A percentile compares a stretch with the other conserved stretches of the same genome.
phyloP scores from a whole-genome alignment of 2,329 filamentous ascomycete genomes.

The Ophidiomyces ophidiicola region DNA sequence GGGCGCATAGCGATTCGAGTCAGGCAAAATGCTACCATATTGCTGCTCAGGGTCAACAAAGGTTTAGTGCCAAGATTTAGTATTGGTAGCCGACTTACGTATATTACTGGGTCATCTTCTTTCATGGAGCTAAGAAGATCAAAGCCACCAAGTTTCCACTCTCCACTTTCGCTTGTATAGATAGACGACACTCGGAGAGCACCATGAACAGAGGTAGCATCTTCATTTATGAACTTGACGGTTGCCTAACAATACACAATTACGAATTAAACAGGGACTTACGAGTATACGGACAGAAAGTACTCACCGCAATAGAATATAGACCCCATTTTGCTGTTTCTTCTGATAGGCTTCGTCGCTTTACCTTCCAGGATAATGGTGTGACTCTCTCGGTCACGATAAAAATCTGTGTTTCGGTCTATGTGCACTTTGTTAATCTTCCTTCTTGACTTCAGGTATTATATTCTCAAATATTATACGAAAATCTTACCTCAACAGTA shows the following conservation, averaged over 20 bases:
- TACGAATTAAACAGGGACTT: background rate
- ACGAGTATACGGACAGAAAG: conserved; percentile 14
- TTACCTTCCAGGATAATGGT: conserved; percentile 80
- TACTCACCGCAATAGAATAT: conserved; percentile 62
- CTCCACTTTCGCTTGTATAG: conserved; percentile 88
- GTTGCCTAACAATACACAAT: conserved; percentile 51
- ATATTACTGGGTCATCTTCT: conserved; percentile 87
- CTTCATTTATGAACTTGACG: conserved; percentile 88
- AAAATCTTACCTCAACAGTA: conserved; percentile 63
- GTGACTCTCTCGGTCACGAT: conserved; percentile 85
- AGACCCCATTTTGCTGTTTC: conserved; percentile 97
- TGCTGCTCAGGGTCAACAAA: conserved; percentile 52
- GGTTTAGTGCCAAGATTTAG: conserved; percentile 16
- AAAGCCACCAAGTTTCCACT: conserved; percentile 94
- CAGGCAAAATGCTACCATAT: conserved; percentile 76
- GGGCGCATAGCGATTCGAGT: conserved; percentile 70
- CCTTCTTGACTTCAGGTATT: no score
- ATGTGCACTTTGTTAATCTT: conserved; percentile 17
- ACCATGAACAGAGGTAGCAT: conserved; percentile 83
- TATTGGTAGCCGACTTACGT: conserved; percentile 46
- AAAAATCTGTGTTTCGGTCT: conserved; percentile 92
- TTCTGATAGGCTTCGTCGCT: conserved; percentile 70
- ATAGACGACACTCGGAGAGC: conserved; percentile 73
- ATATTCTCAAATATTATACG: conserved; percentile 1
- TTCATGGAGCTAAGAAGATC: conserved; percentile 91